A percentile compares a stretch with the other conserved stretches of the same genome.
phyloP scores from a whole-genome alignment of 768 basidiomycete species.

The Serendipita sp. region DNA sequence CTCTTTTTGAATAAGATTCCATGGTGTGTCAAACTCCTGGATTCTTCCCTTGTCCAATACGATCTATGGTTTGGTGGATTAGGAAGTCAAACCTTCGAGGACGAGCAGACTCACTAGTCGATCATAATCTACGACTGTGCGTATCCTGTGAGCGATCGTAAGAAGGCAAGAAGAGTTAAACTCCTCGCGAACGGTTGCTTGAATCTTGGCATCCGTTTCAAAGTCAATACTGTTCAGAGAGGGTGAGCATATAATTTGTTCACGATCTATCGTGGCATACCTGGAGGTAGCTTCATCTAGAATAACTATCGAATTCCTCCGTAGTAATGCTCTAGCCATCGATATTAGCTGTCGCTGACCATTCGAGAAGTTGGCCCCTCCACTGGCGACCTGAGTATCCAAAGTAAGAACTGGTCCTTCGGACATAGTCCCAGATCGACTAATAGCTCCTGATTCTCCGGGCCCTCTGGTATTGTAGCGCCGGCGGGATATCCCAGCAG shows the following conservation, averaged over 20 bases:
- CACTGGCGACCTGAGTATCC: slow-evolving; percentile 21
- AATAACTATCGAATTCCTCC: slow-evolving; percentile 14
- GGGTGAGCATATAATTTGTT: not conserved
- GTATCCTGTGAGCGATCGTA: slow-evolving; percentile 13
- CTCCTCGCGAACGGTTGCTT: slow-evolving; percentile 23
- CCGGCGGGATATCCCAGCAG: not conserved
- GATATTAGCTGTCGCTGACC: slow-evolving; percentile 26
- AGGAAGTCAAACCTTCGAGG: not conserved
- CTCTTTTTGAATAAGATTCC: slow-evolving; percentile 6
- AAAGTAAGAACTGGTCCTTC: slow-evolving; percentile 14
- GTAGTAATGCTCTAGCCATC: slow-evolving; percentile 15
- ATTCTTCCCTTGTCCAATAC: slow-evolving; percentile 21
- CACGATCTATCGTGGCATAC: not conserved
- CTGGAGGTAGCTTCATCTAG: slow-evolving; percentile 15
- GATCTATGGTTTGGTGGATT: slow-evolving; percentile 19
- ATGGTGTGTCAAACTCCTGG: slow-evolving; percentile 14
- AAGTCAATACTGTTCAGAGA: slow-evolving; percentile 11
- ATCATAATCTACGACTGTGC: slow-evolving; percentile 19
- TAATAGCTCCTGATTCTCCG: slow-evolving; percentile 18
- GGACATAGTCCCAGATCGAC: slow-evolving; percentile 12
- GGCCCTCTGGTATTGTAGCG: slow-evolving; percentile 11
- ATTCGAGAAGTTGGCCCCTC: slow-evolving; percentile 27
- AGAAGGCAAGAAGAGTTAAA: slow-evolving; percentile 22
- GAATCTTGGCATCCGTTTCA: slow-evolving; percentile 19
- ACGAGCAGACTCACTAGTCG: slow-evolving; percentile 16